Conservation (phyloP, 345 rosid species). For the thale cress (Arabidopsis thaliana) region TAIR10.1 NC_003075.7:13266001-13266500, state of each 20-base stretch:
- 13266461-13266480: not conserved
- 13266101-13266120: constrained; percentile 17
- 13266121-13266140: constrained; percentile 8
- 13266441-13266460: not conserved
- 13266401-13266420: constrained; percentile 4
- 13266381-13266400: not conserved
- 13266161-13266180: constrained; percentile 25
- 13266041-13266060: constrained; percentile 12
- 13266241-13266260: constrained; percentile 8
- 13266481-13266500: constrained; percentile 5
- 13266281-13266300: constrained; percentile 7
- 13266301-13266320: constrained; percentile 28
- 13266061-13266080: not conserved
- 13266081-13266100: constrained; percentile 6
- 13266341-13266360: constrained; percentile 12
- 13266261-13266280: constrained; percentile 27
- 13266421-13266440: not conserved
- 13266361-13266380: not conserved
- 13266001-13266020: constrained; percentile 5
- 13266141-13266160: not conserved
- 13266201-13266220: constrained; percentile 3
- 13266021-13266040: constrained; percentile 4
- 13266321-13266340: not conserved
- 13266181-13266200: constrained; percentile 10
- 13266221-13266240: not conserved